Conservation (phyloP, 2,329 filamentous ascomycete genomes). For the Penicillium psychrosexuale region DNA sequence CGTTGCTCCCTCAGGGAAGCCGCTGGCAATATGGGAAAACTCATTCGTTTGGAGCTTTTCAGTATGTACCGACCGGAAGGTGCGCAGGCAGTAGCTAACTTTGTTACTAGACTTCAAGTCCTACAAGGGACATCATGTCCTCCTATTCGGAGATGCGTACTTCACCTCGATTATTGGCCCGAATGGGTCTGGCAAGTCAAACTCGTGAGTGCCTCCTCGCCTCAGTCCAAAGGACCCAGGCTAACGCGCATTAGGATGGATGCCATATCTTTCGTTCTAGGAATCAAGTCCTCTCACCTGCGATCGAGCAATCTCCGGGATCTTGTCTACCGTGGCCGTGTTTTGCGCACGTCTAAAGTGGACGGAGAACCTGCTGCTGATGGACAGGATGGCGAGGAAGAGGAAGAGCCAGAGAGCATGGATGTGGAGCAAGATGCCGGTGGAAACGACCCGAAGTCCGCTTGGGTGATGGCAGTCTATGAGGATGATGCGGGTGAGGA, state of each 20-base stretch:
- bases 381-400: slow-evolving; percentile 60
- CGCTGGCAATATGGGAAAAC: slow-evolving; percentile 77
- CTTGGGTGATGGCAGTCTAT: slow-evolving; percentile 99
- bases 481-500: slow-evolving; percentile 95
- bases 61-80: slow-evolving; percentile 58
- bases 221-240: background rate
- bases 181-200: slow-evolving; percentile 99
- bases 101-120: slow-evolving; percentile 85
- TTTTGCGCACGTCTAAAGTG: slow-evolving; percentile 87
- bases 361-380: slow-evolving; percentile 68
- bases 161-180: slow-evolving; percentile 99
- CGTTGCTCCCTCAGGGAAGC: slow-evolving; percentile 25
- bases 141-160: slow-evolving; percentile 95
- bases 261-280: slow-evolving; percentile 96
- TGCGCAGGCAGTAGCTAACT: slow-evolving; percentile 21
- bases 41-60: slow-evolving; percentile 89
- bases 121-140: slow-evolving; percentile 92
- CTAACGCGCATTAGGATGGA: slow-evolving; percentile 70
- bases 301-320: slow-evolving; percentile 92
- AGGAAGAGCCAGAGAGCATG: slow-evolving; percentile 55
- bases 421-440: slow-evolving; percentile 60
- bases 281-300: slow-evolving; percentile 97
- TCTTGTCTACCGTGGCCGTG: slow-evolving; percentile 90
- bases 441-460: slow-evolving; percentile 78
- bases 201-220: slow-evolving; percentile 64